phyloP scores from a whole-genome alignment of 495 filamentous ascomycete species.

The Penicillium macrosclerotiorum region DNA sequence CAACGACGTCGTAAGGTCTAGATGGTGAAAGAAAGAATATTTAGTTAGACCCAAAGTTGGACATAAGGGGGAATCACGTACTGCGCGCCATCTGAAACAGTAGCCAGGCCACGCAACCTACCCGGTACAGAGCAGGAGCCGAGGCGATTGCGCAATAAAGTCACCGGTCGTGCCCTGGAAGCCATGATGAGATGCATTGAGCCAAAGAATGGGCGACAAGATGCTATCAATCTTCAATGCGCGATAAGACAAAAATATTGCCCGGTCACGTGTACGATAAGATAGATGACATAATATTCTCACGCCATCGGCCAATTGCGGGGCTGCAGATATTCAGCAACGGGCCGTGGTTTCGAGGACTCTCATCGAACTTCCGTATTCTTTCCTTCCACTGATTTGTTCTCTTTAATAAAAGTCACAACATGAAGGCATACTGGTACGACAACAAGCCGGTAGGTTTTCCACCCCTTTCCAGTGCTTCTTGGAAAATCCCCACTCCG shows the following conservation, averaged over 20 bases:
- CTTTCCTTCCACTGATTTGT: background rate
- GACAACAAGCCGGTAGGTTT: conserved; percentile 71
- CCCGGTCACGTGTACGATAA: conserved; percentile 19
- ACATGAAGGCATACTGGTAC: conserved; percentile 82
- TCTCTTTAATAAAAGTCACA: conserved; percentile 21
- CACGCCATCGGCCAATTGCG: conserved; percentile 41
- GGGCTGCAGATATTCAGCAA: conserved; percentile 45
- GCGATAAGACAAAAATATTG: conserved; percentile 23
- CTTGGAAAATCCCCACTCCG: too few species aligned
- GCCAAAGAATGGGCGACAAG: conserved; percentile 2
- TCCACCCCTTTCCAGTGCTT: background rate
- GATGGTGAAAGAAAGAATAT: background rate
- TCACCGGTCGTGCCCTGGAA: conserved; percentile 30
- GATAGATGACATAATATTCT: conserved; percentile 27
- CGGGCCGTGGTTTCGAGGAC: conserved; percentile 7
- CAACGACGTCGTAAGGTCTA: conserved; percentile 86
- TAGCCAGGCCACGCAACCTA: conserved; percentile 40
- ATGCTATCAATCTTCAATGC: background rate
- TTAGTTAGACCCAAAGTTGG: background rate
- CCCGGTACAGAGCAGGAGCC: conserved; percentile 21
- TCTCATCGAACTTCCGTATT: conserved; percentile 2
- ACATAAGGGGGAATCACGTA: conserved; percentile 20
- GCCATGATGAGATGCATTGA: conserved; percentile 28
- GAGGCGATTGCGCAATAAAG: conserved; percentile 32
- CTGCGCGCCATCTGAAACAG: conserved; percentile 45